Conservation (phyloP, 1,139 yeast genomes). For the Hemisphaericaspora xylanilytica region DNA sequence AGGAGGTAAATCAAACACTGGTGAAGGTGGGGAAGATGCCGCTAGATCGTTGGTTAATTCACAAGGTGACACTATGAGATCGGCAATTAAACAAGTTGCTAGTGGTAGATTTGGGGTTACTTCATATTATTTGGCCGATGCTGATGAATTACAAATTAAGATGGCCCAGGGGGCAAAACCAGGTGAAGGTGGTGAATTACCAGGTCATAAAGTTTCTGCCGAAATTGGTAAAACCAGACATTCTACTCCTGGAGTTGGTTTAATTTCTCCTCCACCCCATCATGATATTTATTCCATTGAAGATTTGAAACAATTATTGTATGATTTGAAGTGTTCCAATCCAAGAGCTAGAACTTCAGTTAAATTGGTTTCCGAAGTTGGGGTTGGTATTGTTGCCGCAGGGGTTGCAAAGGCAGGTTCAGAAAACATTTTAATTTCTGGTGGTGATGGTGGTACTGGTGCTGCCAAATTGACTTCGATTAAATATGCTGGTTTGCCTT, state of each 20-base stretch:
- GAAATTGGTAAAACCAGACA: constrained; percentile 94
- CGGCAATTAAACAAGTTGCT: constrained; percentile 96
- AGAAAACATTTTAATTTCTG: constrained; percentile 90
- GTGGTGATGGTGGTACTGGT: constrained; percentile 99
- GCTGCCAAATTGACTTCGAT: constrained; percentile 98
- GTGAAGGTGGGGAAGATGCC: constrained; percentile 99
- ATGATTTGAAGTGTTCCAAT: constrained; percentile 93
- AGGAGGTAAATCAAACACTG: constrained; percentile 97
- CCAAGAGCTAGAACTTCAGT: constrained; percentile 97
- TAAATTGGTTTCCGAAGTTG: constrained; percentile 94
- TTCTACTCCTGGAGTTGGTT: constrained; percentile 95
- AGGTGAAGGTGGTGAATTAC: constrained; percentile 99
- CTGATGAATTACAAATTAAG: constrained; percentile 95
- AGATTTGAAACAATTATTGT: constrained; percentile 93
- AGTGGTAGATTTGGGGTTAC: constrained; percentile 99
- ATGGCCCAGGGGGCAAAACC: constrained; percentile 99
- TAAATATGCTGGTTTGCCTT: constrained; percentile 95
- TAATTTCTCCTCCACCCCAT: constrained; percentile 97
- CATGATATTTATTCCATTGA: constrained; percentile 98
- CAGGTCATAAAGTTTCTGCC: constrained; percentile 88
- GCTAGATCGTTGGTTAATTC: constrained; percentile 78
- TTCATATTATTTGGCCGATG: constrained; percentile 88
- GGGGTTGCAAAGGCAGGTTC: constrained; percentile 99
- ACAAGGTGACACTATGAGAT: constrained; percentile 96
- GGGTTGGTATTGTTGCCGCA: constrained; percentile 98